Conservation (phyloP, 106 monocot species). For the Acorus gramineus region DNA sequence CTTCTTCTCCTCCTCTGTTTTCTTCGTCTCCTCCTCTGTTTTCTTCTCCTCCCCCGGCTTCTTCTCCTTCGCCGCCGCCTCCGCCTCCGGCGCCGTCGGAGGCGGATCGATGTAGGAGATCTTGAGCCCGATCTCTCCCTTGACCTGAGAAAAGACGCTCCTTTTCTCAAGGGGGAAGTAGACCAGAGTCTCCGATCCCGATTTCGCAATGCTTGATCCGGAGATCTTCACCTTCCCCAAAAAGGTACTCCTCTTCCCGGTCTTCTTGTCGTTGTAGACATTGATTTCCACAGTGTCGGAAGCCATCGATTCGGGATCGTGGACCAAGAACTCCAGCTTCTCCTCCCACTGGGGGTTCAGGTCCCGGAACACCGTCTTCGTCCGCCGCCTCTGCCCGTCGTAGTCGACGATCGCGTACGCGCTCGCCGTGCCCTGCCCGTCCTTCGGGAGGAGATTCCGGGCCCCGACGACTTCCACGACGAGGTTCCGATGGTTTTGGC, state of each 20-base stretch:
- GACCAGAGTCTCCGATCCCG: constrained; percentile 44
- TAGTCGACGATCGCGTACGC: constrained; percentile 84
- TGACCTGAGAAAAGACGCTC: constrained; percentile 89
- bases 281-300: constrained; percentile 65
- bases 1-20: constrained; percentile 11
- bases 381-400: constrained; percentile 81
- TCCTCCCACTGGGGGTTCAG: constrained; percentile 91
- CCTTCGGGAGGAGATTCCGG: constrained; percentile 85
- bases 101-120: constrained; percentile 54
- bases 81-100: background rate
- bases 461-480: constrained; percentile 80
- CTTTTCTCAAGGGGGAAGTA: constrained; percentile 93
- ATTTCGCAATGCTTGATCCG: constrained; percentile 42
- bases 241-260: constrained; percentile 34
- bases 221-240: constrained; percentile 80
- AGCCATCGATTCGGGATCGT: constrained; percentile 55
- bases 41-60: background rate
- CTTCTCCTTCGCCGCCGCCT: background rate
- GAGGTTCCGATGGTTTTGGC: constrained; percentile 19
- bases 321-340: constrained; percentile 75
- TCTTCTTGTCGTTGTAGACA: constrained; percentile 89
- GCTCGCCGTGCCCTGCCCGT: constrained; percentile 89
- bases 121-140: constrained; percentile 83
- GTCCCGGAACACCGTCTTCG: constrained; percentile 62
- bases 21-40: no score